Conservation (phyloP, 768 basidiomycete genomes). For the Lentinula lateritia region DNA sequence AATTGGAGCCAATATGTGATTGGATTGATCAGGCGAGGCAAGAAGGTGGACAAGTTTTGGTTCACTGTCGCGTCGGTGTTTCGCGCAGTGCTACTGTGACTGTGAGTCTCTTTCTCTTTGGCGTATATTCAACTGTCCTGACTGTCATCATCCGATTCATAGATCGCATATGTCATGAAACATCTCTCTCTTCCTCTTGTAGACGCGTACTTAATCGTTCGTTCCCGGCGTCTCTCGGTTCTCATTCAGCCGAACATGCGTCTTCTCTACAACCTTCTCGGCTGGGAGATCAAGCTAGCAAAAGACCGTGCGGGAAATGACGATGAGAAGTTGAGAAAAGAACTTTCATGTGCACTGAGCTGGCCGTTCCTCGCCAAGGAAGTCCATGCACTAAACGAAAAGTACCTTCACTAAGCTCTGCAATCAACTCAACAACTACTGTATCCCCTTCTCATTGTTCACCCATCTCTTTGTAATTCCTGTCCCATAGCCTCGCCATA, state of each 20-base stretch:
- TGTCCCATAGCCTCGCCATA: not conserved
- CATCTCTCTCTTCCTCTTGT: constrained; percentile 80
- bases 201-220: constrained; percentile 90
- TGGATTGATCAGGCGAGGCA: constrained; percentile 88
- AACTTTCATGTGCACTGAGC: constrained; percentile 62
- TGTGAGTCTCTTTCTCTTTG: constrained; percentile 34
- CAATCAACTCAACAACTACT: not conserved
- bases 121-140: not conserved
- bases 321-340: constrained; percentile 44
- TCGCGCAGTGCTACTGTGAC: constrained; percentile 91
- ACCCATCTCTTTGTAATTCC: not conserved
- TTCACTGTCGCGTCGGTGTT: constrained; percentile 99
- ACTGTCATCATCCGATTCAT: not conserved
- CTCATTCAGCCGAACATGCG: constrained; percentile 95
- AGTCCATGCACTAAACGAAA: constrained; percentile 82
- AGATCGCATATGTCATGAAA: constrained; percentile 98
- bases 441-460: not conserved
- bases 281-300: constrained; percentile 94
- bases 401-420: constrained; percentile 42
- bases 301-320: constrained; percentile 57
- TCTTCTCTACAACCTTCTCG: constrained; percentile 90
- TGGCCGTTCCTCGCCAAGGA: constrained; percentile 86
- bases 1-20: constrained; percentile 81
- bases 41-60: constrained; percentile 85
- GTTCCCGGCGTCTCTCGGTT: constrained; percentile 84